Evolutionary conservation across 1,284 basidiomycete species (phyloP).

Genomic region (Cryptococcus neoformans): DNA sequence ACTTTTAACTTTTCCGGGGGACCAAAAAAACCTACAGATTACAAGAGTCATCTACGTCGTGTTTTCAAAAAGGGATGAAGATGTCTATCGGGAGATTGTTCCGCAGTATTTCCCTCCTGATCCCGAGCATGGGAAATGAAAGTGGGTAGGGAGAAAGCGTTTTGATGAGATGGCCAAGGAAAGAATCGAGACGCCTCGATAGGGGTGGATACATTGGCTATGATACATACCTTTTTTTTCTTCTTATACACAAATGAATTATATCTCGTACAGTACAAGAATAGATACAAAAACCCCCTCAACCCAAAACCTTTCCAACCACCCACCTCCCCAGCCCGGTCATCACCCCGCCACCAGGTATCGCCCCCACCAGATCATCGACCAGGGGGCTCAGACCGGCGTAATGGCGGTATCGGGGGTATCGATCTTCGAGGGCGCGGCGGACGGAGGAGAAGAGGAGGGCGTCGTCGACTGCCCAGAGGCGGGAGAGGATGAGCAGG

Average conservation of each 20-base stretch:
- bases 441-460: slow-evolving; percentile 41
- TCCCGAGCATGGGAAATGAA: too few species aligned
- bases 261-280: neutral
- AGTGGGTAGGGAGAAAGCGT: too few species aligned
- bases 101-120: slow-evolving; percentile 31
- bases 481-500: slow-evolving; percentile 25
- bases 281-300: neutral
- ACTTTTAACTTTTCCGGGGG: too few species aligned
- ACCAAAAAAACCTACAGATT: too few species aligned
- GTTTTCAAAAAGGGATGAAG: slow-evolving; percentile 39
- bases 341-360: slow-evolving; percentile 27
- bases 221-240: too few species aligned
- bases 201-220: neutral
- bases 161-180: too few species aligned
- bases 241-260: neutral
- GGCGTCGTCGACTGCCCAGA: slow-evolving; percentile 45
- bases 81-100: slow-evolving; percentile 31
- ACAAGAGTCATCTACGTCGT: slow-evolving; percentile 44
- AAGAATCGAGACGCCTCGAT: neutral
- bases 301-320: slow-evolving; percentile 25
- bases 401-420: slow-evolving; percentile 34
- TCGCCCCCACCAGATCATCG: slow-evolving; percentile 21
- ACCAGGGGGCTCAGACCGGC: slow-evolving; percentile 34
- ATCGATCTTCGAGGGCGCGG: slow-evolving; percentile 41
- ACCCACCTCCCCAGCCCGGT: slow-evolving; percentile 32